Evolutionary conservation across 768 basidiomycete species (phyloP).

Genomic region (Dentipellis sp.): DNA sequence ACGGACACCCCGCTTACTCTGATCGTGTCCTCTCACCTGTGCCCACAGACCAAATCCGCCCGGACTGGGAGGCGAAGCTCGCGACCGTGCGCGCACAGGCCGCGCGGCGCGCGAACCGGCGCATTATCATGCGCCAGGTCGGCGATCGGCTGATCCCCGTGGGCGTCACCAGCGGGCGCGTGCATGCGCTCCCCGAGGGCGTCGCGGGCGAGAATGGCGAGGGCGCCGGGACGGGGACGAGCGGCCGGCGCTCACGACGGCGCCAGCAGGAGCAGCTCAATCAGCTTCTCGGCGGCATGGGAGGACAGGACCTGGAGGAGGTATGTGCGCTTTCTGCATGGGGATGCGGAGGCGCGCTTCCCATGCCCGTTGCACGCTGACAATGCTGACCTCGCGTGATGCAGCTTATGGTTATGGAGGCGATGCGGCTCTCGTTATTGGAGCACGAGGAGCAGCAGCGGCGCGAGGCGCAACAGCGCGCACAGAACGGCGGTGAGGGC

Average conservation of each 20-base stretch:
- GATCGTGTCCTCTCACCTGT: slow-evolving; percentile 5
- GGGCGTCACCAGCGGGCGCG: slow-evolving; percentile 85
- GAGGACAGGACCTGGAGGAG: slow-evolving; percentile 90
- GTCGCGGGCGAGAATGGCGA: slow-evolving; percentile 36
- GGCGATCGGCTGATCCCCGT: slow-evolving; percentile 96
- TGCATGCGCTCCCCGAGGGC: slow-evolving; percentile 56
- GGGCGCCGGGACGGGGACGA: slow-evolving; percentile 31
- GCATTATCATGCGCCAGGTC: slow-evolving; percentile 97
- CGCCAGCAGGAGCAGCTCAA: slow-evolving; percentile 47
- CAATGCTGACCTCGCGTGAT: not conserved
- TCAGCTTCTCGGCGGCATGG: slow-evolving; percentile 52
- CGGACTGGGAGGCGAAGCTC: slow-evolving; percentile 96
- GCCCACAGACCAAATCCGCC: slow-evolving; percentile 81
- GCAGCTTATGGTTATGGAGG: slow-evolving; percentile 98
- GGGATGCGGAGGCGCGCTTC: not conserved
- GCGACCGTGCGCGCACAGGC: slow-evolving; percentile 93
- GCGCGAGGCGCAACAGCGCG: slow-evolving; percentile 63
- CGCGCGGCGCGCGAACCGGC: slow-evolving; percentile 87
- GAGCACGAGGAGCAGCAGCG: slow-evolving; percentile 93
- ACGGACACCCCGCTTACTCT: not conserved
- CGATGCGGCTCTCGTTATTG: slow-evolving; percentile 89
- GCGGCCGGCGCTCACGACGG: slow-evolving; percentile 47
- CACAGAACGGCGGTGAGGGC: slow-evolving; percentile 35
- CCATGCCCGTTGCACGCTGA: not conserved
- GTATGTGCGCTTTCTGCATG: slow-evolving; percentile 30